Evolutionary conservation across 176 grass and related monocot species (phyloP).

Genomic region (Paspalum vaginatum): DNA sequence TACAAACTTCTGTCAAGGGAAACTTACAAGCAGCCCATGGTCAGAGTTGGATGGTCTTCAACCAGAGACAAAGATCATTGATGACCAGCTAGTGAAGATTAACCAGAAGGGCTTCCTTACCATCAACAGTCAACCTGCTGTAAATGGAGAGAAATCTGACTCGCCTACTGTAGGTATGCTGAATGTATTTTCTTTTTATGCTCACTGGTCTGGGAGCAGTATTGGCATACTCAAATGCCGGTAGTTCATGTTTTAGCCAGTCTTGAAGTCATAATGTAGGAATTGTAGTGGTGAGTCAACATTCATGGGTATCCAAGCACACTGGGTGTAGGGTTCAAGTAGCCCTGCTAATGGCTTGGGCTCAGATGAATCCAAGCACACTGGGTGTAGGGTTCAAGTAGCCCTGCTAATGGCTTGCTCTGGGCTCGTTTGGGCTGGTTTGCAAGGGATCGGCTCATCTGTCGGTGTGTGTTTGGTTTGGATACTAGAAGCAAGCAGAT

Average conservation of each 20-base stretch:
- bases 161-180: conserved; percentile 70
- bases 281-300: not conserved
- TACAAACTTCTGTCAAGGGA: conserved; percentile 65
- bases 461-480: no score
- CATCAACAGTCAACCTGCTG: conserved; percentile 87
- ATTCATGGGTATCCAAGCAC: not conserved
- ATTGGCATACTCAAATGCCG: not conserved
- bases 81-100: conserved; percentile 69
- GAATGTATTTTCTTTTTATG: conserved; percentile 8
- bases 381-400: no score
- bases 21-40: conserved; percentile 79
- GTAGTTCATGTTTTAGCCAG: not conserved
- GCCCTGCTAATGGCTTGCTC: no score
- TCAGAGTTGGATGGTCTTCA: conserved; percentile 87
- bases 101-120: conserved; percentile 90
- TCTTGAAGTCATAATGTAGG: not conserved
- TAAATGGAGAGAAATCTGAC: conserved; percentile 82
- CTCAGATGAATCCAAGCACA: no score
- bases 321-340: not conserved
- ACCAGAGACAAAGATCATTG: conserved; percentile 82
- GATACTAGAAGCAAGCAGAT: no score
- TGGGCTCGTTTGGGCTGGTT: no score
- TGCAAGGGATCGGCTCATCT: no score
- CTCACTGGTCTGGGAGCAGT: conserved; percentile 5
- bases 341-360: no score